These are phyloP conservation scores for Brettanomyces bruxellensis DNA, from an alignment of 805 yeast species.

Conservation along the genomic window DNA sequence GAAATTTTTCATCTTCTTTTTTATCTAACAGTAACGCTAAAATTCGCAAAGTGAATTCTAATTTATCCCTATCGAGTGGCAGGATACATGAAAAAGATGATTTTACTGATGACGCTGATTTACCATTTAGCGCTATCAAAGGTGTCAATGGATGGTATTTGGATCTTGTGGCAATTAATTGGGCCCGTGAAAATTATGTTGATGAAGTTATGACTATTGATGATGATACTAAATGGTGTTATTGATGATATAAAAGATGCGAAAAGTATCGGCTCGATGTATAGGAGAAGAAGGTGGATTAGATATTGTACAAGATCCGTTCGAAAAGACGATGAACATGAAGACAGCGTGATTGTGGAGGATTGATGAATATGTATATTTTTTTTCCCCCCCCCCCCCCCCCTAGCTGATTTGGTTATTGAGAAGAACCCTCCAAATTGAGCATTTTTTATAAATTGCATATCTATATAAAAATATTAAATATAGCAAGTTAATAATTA, in stretches of 20 bases:
- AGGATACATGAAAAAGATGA: not conserved
- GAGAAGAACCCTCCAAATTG: too few relatives aligned
- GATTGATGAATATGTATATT: too few relatives aligned
- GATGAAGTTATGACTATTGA: slow-evolving; percentile 51
- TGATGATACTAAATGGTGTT: slow-evolving; percentile 78
- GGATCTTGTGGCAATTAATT: slow-evolving; percentile 52
- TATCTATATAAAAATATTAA: not conserved
- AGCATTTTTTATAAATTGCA: not conserved
- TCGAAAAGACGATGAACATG: slow-evolving; percentile 10
- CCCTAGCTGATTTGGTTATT: too few relatives aligned
- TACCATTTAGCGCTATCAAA: slow-evolving; percentile 6
- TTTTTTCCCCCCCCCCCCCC: too few relatives aligned
- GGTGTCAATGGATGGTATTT: slow-evolving; percentile 43
- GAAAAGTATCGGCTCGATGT: slow-evolving; percentile 14
- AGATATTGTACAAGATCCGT: slow-evolving; percentile 29
- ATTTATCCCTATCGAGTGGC: not conserved
- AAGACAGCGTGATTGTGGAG: not conserved
- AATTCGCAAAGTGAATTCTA: not conserved
- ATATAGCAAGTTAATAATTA: not conserved
- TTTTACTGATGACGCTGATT: not conserved
- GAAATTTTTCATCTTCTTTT: not conserved
- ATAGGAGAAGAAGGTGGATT: slow-evolving; percentile 64
- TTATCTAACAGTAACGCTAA: not conserved
- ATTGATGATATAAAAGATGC: slow-evolving; percentile 37
- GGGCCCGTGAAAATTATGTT: slow-evolving; percentile 51